These are phyloP conservation scores for Citrus medica DNA, from an alignment of 345 rosid genomes.

Conservation along the genomic window DNA sequence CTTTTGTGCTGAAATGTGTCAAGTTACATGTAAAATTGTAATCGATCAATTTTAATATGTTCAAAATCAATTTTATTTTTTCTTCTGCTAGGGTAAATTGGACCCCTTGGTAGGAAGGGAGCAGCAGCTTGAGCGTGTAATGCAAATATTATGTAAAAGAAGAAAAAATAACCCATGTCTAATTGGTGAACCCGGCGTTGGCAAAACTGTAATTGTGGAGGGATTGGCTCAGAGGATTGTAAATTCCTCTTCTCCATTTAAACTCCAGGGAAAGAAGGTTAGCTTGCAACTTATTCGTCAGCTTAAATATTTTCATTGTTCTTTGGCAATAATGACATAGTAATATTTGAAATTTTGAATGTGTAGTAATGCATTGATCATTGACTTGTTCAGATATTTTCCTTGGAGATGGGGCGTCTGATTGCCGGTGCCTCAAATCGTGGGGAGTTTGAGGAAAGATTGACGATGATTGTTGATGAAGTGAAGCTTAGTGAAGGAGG, in stretches of 20 bases:
- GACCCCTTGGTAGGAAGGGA: conserved; percentile 23
- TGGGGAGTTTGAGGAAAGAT: conserved; percentile 29
- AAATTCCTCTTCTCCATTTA: not conserved
- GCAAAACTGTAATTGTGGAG: conserved; percentile 30
- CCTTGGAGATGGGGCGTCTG: conserved; percentile 27
- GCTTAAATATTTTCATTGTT: too few species aligned
- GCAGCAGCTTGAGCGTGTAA: conserved; percentile 4
- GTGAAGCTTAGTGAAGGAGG: conserved; percentile 14
- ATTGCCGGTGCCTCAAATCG: conserved; percentile 19
- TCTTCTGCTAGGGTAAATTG: conserved; percentile 9
- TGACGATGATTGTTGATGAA: conserved; percentile 21
- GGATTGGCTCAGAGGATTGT: conserved; percentile 21
- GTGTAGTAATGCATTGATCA: too few species aligned
- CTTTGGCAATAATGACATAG: not conserved
- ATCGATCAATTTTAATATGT: not conserved
- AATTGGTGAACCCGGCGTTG: conserved; percentile 32
- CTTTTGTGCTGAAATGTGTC: not conserved
- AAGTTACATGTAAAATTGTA: not conserved
- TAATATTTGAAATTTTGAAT: too few species aligned
- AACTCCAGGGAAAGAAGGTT: conserved; percentile 24
- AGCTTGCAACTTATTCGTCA: not conserved
- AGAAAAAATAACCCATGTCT: conserved; percentile 33
- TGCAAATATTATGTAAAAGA: conserved; percentile 21
- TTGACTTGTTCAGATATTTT: conserved; percentile 10
- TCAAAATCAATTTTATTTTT: not conserved